These are phyloP conservation scores for Carex myosuroides DNA, from an alignment of 176 grass and related monocot genomes.

Conservation along the genomic window DNA sequence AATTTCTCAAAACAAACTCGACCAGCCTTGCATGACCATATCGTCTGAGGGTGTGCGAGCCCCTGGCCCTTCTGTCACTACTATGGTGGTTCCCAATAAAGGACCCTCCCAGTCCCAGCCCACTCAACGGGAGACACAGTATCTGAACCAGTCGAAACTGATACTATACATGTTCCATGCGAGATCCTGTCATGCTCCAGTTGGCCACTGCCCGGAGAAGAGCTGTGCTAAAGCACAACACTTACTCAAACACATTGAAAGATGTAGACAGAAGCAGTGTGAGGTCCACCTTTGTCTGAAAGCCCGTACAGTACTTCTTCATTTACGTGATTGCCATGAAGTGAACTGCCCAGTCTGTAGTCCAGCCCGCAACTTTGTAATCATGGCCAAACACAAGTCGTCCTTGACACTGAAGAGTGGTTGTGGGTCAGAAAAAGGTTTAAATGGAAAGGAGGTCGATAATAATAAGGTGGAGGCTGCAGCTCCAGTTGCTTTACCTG, in stretches of 20 bases:
- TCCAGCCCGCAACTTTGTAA: constrained; percentile 46
- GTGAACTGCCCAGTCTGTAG: constrained; percentile 76
- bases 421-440: constrained; percentile 28
- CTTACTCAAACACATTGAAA: constrained; percentile 61
- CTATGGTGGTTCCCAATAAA: constrained; percentile 5
- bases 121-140: constrained; percentile 40
- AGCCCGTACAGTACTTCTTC: constrained; percentile 47
- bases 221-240: constrained; percentile 66
- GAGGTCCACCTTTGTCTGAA: constrained; percentile 42
- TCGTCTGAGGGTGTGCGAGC: constrained; percentile 36
- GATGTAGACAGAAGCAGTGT: constrained; percentile 61
- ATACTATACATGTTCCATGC: constrained; percentile 76
- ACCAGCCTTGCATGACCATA: constrained; percentile 53
- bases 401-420: constrained; percentile 35
- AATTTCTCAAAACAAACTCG: constrained; percentile 24
- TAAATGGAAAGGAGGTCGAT: constrained; percentile 1
- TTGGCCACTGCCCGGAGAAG: constrained; percentile 71
- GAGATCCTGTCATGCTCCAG: constrained; percentile 46
- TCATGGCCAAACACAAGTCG: constrained; percentile 36
- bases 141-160: constrained; percentile 67
- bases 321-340: constrained; percentile 61
- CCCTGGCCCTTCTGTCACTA: constrained; percentile 37
- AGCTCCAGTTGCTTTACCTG: constrained; percentile 1
- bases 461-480: constrained; percentile 17
- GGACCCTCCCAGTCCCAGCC: constrained; percentile 30